Evolutionary conservation across 768 basidiomycete genomes (phyloP).

Genomic region (Agaricus blazei): DNA sequence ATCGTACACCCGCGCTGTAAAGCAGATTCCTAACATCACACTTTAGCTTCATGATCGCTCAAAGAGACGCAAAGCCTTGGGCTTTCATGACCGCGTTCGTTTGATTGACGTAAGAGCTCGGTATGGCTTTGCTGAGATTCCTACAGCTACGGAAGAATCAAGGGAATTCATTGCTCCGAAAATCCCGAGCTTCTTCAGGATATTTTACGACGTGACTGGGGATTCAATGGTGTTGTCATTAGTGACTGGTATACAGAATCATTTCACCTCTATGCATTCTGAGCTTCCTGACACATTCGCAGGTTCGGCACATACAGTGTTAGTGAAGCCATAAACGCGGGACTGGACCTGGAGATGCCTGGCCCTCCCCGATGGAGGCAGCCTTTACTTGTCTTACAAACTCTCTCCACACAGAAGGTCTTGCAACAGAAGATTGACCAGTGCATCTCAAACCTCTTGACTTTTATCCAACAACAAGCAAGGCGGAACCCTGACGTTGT

Average conservation of each 20-base stretch:
- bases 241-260: constrained; percentile 61
- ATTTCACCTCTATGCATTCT: not conserved
- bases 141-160: constrained; percentile 64
- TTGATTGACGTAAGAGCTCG: not conserved
- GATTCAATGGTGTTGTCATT: constrained; percentile 64
- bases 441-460: constrained; percentile 44
- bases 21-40: constrained; percentile 1
- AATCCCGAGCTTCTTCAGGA: constrained; percentile 53
- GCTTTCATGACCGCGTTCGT: constrained; percentile 64
- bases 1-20: not conserved
- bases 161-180: constrained; percentile 69
- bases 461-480: constrained; percentile 55
- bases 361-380: constrained; percentile 70
- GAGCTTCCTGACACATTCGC: not conserved
- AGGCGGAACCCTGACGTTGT: constrained; percentile 52
- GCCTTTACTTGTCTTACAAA: constrained; percentile 30
- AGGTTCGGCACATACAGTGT: constrained; percentile 74
- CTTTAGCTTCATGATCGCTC: constrained; percentile 63
- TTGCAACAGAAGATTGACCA: constrained; percentile 40
- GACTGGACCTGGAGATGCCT: constrained; percentile 77
- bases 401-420: constrained; percentile 42
- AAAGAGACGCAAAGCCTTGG: constrained; percentile 54
- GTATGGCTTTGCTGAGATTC: not conserved
- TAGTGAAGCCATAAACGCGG: constrained; percentile 65
- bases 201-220: constrained; percentile 73